Evolutionary conservation across 2,329 filamentous ascomycete genomes (phyloP).

Genomic region (Beauveria scarabaeidicola): DNA sequence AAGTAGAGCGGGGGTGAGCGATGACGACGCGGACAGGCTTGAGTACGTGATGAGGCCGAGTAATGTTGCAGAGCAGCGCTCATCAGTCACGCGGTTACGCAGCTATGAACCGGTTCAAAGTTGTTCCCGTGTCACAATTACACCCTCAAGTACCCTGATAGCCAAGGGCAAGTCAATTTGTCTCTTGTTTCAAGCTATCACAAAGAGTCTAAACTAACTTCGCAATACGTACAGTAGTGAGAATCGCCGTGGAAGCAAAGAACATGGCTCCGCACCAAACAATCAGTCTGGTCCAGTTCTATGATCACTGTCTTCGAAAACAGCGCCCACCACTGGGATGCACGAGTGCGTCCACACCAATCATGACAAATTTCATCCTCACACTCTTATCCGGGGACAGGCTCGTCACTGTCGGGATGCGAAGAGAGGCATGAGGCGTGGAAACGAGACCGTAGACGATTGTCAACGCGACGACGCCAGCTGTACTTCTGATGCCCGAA

Average conservation of each 20-base stretch:
- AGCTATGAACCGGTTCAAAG: no score
- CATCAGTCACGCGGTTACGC: no score
- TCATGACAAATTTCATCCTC: slow-evolving; percentile 14
- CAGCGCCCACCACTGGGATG: slow-evolving; percentile 12
- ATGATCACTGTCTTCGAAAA: not conserved
- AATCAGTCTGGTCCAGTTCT: slow-evolving; percentile 1
- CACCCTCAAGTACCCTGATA: not conserved
- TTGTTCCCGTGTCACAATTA: no score
- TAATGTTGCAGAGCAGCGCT: no score
- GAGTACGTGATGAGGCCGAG: no score
- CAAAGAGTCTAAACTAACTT: not conserved
- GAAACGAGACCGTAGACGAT: slow-evolving; percentile 15
- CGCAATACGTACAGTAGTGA: not conserved
- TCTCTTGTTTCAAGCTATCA: not conserved
- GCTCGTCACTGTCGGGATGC: slow-evolving; percentile 11
- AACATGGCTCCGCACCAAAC: slow-evolving; percentile 6
- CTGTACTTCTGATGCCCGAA: slow-evolving; percentile 5
- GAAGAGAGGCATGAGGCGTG: slow-evolving; percentile 13
- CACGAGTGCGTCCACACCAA: slow-evolving; percentile 12
- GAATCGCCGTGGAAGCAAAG: not conserved
- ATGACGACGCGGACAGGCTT: no score
- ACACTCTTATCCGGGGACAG: slow-evolving; percentile 11
- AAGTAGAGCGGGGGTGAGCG: no score
- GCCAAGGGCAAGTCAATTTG: not conserved
- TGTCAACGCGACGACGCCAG: slow-evolving; percentile 11